Base-by-base conservation (phyloP, 495 filamentous ascomycete species). In the Paragyromitra xinjiangensis region DNA sequence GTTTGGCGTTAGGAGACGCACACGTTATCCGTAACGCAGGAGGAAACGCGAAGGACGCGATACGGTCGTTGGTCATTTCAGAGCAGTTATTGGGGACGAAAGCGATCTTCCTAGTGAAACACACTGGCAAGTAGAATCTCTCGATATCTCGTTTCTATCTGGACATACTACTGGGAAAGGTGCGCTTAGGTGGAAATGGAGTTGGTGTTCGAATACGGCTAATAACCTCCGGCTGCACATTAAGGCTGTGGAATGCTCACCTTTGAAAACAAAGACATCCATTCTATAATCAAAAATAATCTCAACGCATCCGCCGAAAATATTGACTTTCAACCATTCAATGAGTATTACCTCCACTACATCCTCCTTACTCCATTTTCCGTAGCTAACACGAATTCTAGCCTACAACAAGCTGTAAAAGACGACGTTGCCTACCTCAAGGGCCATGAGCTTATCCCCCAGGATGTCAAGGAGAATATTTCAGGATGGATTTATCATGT, bases 11-110 rank as follows among this genome's bases (percentile, higher is more conserved):
- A 53, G 92, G 92, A 22, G 90, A 92, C 71, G 92, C 93, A 5
- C 92, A 95, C 82, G 88, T 96, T 24, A 93, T 96, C 76, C 91
- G 93, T 71, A 97, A 96, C 79, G 85, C 89, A 5, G 93, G 93
- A 12, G 93, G 86, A 6, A 88, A 85, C 14, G 90, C 88, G 0
- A 83, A 84, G 16, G 93, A 94, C 53, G 91, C 90, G 1, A 85
- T 94, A 0, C 89, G 93, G 65, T 91, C 89, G 45, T 86, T 96
- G 73, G 85, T 94, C 48, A 94, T 96, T 78, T 93, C 91, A 4
- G 86, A 96, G 85, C 93, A 96, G 82, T 85, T 94, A 4, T 88
- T 96, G 7, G 92, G 90, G n/a, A 97, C 93, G 0, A 86, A 85
- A 0, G 92, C 94, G 80, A 89, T 96, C 42, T 78, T 95, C 37